A percentile compares a stretch with the other conserved stretches of the same genome.
phyloP scores from a whole-genome alignment of 495 filamentous ascomycete genomes.

The Xylaria intraflava region DNA sequence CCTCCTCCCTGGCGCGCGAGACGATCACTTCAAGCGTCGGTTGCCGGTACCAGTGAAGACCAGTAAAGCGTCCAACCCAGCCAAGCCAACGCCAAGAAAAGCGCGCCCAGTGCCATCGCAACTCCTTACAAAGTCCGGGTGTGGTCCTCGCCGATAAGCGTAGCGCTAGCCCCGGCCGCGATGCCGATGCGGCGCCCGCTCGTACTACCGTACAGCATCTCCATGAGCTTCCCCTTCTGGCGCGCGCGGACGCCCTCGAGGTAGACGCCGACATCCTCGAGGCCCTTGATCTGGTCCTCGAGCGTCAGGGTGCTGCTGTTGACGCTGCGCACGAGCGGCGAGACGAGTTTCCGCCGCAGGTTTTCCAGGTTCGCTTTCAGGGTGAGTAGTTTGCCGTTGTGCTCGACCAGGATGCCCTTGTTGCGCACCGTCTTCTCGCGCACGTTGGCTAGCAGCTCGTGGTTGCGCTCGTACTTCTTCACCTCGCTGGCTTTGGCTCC shows the following conservation, averaged over 20 bases:
- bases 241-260: slow-evolving; percentile 62
- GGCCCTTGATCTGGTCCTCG: slow-evolving; percentile 74
- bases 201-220: slow-evolving; percentile 38
- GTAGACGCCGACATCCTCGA: slow-evolving; percentile 72
- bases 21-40: too few relatives aligned
- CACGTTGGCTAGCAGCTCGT: slow-evolving; percentile 63
- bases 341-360: slow-evolving; percentile 68
- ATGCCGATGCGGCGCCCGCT: background rate
- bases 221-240: slow-evolving; percentile 79
- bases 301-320: slow-evolving; percentile 61
- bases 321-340: slow-evolving; percentile 67
- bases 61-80: too few relatives aligned
- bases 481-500: slow-evolving; percentile 63
- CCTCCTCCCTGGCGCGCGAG: too few relatives aligned
- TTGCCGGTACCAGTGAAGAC: too few relatives aligned
- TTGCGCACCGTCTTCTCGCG: slow-evolving; percentile 77
- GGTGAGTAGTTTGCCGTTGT: slow-evolving; percentile 69
- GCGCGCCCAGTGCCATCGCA: background rate
- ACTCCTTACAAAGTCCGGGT: background rate
- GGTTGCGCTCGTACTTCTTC: slow-evolving; percentile 85
- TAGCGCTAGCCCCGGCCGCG: slow-evolving; percentile 3
- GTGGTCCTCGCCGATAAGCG: slow-evolving; percentile 1
- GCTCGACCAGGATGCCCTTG: slow-evolving; percentile 73
- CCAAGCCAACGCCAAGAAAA: background rate
- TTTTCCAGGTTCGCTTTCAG: slow-evolving; percentile 77